Evolutionary conservation across 2,329 filamentous ascomycete species (phyloP), one percentile per base, ranked within the genome.

Genomic region (Biscogniauxia sp.): DNA sequence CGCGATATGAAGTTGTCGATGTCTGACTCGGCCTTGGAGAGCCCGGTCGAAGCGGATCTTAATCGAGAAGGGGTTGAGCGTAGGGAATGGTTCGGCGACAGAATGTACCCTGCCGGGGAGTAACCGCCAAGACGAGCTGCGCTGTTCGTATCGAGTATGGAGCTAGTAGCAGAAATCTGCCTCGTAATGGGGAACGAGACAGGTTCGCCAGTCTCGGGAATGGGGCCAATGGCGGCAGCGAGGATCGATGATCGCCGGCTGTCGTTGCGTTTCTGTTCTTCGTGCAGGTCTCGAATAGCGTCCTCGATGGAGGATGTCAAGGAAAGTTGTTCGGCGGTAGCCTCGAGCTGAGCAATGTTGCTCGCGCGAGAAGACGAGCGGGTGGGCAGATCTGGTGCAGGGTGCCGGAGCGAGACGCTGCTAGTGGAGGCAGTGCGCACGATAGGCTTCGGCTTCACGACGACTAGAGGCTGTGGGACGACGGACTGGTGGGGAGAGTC

Each of bases 271-370:
- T 91, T 91, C 71, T 90, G 79, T 74, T 91, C 87, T 62, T 86
- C 80, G 74, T 91, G 87, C 66, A 92, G 80, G 70, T 89, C 86
- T 61, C 89, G 84, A 68, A 93, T 93, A 67, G 91, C 89, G 78
- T 90, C 86, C 69, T 90, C 89, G 70, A 93, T 90, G 63, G 90
- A 91, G 64, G 88, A 90, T 59, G 87, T 88, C 78, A 85, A 84
- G 67, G 88, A 91, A 74, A 93, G 80, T 65, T 87, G 84, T 75
- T 93, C 90, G 54, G 90, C 90, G 11, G 87, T 88, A 66, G 89
- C 87, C 75, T 94, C 90, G 64, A 93, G 84, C 55, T 88, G 85
- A 66, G 88, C 86, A 64, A 93, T 87, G 77, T 89, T 92, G 72
- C 82, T 82, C 19, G 83, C 77, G 71, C 85, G 87, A 32, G 85